Evolutionary conservation across 345 rosid genomes (phyloP).

Genomic region (Lagerstroemia speciosa): DNA sequence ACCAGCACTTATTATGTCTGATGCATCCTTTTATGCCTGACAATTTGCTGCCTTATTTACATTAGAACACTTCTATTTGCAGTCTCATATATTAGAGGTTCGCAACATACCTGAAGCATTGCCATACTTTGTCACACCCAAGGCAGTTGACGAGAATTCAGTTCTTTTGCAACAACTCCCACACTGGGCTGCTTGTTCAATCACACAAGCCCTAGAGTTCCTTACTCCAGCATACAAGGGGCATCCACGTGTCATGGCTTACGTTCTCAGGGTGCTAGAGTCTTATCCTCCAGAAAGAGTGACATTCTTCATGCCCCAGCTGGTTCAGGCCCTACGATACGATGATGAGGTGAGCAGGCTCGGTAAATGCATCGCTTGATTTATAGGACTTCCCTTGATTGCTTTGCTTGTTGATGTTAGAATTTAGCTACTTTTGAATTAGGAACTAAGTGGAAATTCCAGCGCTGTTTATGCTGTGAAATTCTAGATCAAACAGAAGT

Average conservation of each 20-base stretch:
- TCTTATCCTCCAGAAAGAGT: slow-evolving; percentile 96
- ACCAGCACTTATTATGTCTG: background rate
- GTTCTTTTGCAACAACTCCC: slow-evolving; percentile 94
- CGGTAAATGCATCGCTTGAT: background rate
- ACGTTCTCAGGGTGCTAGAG: slow-evolving; percentile 92
- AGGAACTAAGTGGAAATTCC: background rate
- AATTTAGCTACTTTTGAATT: background rate
- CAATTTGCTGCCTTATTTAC: background rate
- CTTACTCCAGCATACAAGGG: slow-evolving; percentile 92
- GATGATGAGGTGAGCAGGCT: slow-evolving; percentile 66
- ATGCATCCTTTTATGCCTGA: background rate
- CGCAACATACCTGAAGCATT: slow-evolving; percentile 90
- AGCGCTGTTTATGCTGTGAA: background rate
- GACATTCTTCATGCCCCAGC: slow-evolving; percentile 98
- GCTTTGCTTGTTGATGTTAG: background rate
- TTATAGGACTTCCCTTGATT: background rate
- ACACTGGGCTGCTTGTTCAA: slow-evolving; percentile 99
- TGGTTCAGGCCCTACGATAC: slow-evolving; percentile 85
- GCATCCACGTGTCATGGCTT: slow-evolving; percentile 99
- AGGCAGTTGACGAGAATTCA: slow-evolving; percentile 90
- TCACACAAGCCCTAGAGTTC: slow-evolving; percentile 93
- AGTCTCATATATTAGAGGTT: slow-evolving; percentile 72
- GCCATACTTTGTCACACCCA: slow-evolving; percentile 93
- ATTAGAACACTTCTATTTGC: slow-evolving; percentile 21
- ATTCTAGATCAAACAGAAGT: background rate